Evolutionary conservation across 306 rosid genomes (phyloP), one percentile per base, ranked within the genome.

Genomic region (Styphnolobium japonicum): DNA sequence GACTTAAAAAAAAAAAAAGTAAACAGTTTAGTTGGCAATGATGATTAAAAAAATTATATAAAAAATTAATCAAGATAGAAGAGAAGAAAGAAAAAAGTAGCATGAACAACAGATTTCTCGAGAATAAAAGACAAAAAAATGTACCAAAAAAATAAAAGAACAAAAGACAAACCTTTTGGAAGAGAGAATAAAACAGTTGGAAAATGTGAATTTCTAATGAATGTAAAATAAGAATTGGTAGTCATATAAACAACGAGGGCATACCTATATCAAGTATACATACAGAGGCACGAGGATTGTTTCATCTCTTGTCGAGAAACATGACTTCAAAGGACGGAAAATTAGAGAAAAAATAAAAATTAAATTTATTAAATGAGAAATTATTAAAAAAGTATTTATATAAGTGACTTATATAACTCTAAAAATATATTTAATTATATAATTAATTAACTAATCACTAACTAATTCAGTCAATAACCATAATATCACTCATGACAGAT

Each of bases 181-280:
- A 65, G 52, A 53, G 48, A 40, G 77, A 67, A 33, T 39, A 36
- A 15, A 52, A 77, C n/a, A 36, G 46, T 67, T 31, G 45, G 68
- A 48, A 56, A 72, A 72, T 52, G 42, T 3, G 48, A 77, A 42
- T 31, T 52, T 63, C 12, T 73, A 55, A 73, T n/a, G 62, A 76
- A 68, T 29, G 56, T 29, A 51, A 67, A 34, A 15, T 57, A 67
- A 69, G 40, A 43, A 29, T 11, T 72, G 46, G 60, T 19, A 42
- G 23, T 51, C 51, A 51, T 58, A 58, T 73, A 56, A 29, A 49
- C 60, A 61, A 5, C 15, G 53, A 19, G 23, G 57, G 53, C 88
- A 62, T 91, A 95, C 99, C 99, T 52, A 86, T 63, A 67, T 86
- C 84, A 56, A 86, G 81, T 87, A 85, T 87, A 93, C 99, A 95